These are phyloP conservation scores for Phyllosticta citrichinensis DNA, from an alignment of 2,329 filamentous ascomycete genomes.

Conservation along the genomic window DNA sequence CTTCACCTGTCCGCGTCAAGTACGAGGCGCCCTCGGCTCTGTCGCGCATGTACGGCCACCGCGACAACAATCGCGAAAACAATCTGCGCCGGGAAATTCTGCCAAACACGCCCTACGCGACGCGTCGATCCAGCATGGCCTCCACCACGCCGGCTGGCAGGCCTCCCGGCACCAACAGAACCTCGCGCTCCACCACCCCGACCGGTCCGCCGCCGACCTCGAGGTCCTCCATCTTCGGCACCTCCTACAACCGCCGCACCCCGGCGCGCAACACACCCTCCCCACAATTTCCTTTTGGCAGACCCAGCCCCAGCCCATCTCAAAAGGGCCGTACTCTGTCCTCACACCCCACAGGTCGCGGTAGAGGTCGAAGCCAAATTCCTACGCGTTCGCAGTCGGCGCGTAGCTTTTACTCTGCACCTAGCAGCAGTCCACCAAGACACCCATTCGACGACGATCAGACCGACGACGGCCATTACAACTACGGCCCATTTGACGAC, in stretches of 20 bases:
- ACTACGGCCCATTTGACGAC: slow-evolving; percentile 12
- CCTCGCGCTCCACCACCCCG: slow-evolving; percentile 45
- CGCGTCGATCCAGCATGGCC: slow-evolving; percentile 24
- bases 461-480: slow-evolving; percentile 14
- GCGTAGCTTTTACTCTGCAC: slow-evolving; percentile 12
- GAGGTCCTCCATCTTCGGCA: slow-evolving; percentile 36
- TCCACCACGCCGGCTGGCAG: slow-evolving; percentile 50
- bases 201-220: slow-evolving; percentile 41
- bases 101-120: slow-evolving; percentile 25
- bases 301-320: slow-evolving; percentile 6
- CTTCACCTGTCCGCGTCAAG: not conserved
- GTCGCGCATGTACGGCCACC: slow-evolving; percentile 5
- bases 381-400: slow-evolving; percentile 8
- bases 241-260: slow-evolving; percentile 35
- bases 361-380: slow-evolving; percentile 7
- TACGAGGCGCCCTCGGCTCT: slow-evolving; percentile 2
- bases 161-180: slow-evolving; percentile 37
- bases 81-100: slow-evolving; percentile 9
- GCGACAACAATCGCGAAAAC: not conserved
- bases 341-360: not conserved
- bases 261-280: slow-evolving; percentile 11
- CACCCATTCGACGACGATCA: slow-evolving; percentile 11
- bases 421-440: slow-evolving; percentile 23
- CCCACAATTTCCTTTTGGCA: slow-evolving; percentile 3
- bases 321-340: slow-evolving; percentile 7